Evolutionary conservation across 768 basidiomycete genomes (phyloP), one percentile per base, ranked within the genome.

Genomic region (Amanita rubescens): DNA sequence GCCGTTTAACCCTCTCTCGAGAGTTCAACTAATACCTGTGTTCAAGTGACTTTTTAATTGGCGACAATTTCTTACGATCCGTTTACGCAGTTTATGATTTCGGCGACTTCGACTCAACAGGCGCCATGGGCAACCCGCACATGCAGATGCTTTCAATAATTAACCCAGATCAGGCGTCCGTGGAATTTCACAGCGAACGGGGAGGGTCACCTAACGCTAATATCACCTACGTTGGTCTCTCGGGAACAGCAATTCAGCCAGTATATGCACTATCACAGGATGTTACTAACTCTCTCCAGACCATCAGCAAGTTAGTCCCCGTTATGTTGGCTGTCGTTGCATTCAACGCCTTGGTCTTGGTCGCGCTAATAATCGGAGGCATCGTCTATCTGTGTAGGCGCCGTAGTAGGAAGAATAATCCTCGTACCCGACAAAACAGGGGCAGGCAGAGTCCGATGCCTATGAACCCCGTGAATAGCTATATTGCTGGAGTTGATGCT

Each of bases 41-140:
- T 58, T 17, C 10, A 55, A 90, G 88, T 63, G 90, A 93, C 64
- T 86, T 87, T 83, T 74, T 93, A 42, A 63, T 91, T 50, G 90
- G 90, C 19, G 90, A 87, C 67, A 91, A 88, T 61, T 77, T 90
- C 63, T 75, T 93, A 55, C 88, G 90, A 55, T 87, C 87, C 14
- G 70, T 91, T 35, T 92, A 92, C 67, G 78, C 87, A 7, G 69
- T 93, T 53, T 93, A 90, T 65, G 86, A 91, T 67, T 93, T 86
- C 63, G 90, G 90, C 20, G 87, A 92, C 68, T 90, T 80, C 59
- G 78, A 83, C 62, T 64, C 74, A 11, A 70, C 75, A 4, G 83
- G 81, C 34, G 67, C 75, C 14, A 83, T 83, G 81, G 88, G 87
- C 37, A 67, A 83, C 62, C 90, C 90, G 4, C 90, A 87, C 65